Base-by-base conservation (phyloP, 139 green algal species). In the Yamagishiella unicocca region DNA sequence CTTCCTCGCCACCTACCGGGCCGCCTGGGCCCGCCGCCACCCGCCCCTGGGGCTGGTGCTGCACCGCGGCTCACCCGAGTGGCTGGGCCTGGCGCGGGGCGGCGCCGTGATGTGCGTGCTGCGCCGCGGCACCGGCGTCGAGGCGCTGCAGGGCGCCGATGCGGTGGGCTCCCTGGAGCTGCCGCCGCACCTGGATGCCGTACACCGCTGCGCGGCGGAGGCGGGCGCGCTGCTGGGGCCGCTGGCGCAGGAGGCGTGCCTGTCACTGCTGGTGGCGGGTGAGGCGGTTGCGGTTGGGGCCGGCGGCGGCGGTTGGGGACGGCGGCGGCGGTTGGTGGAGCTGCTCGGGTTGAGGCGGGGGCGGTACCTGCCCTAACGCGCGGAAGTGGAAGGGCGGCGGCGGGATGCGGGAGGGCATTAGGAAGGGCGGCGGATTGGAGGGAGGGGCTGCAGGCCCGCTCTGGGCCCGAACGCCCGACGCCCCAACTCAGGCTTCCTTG, bases 241-340 rank as follows among this genome's bases (percentile, higher is more conserved):
- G 58, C 87, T 90, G 14, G 82, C 67, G 27, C 45, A 87, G 58
- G 85, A 91, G 40, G 86, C 80, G 0, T 91, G 90, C 54, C 77
- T 90, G 58, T 37, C 62, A 33, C 82, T 92, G 54, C 73, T 91
- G n/a, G 85, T 81, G 74, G 72, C 90, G 58, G 90, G 90, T 87
- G 72, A n/a, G 85, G n/a, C 24, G 37, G 43, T 5, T 35, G 4
- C 1, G n/a, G n/a, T n/a, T n/a, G n/a, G n/a, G n/a, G n/a, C n/a
- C n/a, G n/a, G n/a, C n/a, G n/a, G n/a, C n/a, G n/a, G n/a, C n/a
- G n/a, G n/a, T n/a, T n/a, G n/a, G n/a, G n/a, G n/a, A n/a, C n/a
- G n/a, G n/a, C n/a, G n/a, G n/a, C n/a, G n/a, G n/a, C n/a, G n/a
- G n/a, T n/a, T n/a, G n/a, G n/a, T n/a, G n/a, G n/a, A n/a, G n/a